Evolutionary conservation across 257 asterid genomes (phyloP).

Genomic region (Verbena officinalis): DNA sequence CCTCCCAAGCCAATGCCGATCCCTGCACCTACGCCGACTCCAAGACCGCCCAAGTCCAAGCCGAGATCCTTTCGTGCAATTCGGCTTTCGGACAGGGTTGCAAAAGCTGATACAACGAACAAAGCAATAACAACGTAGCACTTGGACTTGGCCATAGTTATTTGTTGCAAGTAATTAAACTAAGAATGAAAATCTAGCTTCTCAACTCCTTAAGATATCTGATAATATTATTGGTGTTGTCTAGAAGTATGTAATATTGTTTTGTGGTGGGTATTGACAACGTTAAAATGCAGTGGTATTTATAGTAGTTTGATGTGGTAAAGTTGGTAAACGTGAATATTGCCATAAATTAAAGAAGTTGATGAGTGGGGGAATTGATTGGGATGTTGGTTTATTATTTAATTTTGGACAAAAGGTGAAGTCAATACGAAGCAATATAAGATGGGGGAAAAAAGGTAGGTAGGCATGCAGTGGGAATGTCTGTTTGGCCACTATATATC

Average conservation of each 20-base stretch:
- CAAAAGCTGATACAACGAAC: slow-evolving; percentile 45
- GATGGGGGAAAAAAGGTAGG: too few relatives aligned
- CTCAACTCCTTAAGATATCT: neutral
- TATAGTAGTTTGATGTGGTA: slow-evolving; percentile 43
- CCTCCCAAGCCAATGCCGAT: slow-evolving; percentile 64
- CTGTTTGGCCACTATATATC: slow-evolving; percentile 18
- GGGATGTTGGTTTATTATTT: slow-evolving; percentile 21
- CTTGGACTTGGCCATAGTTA: slow-evolving; percentile 43
- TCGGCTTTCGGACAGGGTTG: slow-evolving; percentile 48
- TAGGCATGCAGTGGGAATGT: slow-evolving; percentile 38
- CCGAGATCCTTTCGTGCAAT: slow-evolving; percentile 65
- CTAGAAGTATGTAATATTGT: neutral
- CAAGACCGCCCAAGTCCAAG: slow-evolving; percentile 54
- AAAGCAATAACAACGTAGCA: slow-evolving; percentile 36
- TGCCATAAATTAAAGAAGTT: slow-evolving; percentile 15
- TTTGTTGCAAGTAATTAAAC: neutral
- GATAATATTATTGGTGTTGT: neutral
- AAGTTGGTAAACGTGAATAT: slow-evolving; percentile 30
- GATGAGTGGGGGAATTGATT: slow-evolving; percentile 37
- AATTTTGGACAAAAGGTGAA: slow-evolving; percentile 32
- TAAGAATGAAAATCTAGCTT: neutral
- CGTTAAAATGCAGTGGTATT: slow-evolving; percentile 38
- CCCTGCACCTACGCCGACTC: slow-evolving; percentile 56
- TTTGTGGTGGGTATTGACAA: slow-evolving; percentile 22
- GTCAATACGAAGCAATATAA: slow-evolving; percentile 32